A percentile compares a stretch with the other conserved stretches of the same genome.
phyloP scores from a whole-genome alignment of 192 early-diverging fungal genomes.

The Irineochytrium annulatum region DNA sequence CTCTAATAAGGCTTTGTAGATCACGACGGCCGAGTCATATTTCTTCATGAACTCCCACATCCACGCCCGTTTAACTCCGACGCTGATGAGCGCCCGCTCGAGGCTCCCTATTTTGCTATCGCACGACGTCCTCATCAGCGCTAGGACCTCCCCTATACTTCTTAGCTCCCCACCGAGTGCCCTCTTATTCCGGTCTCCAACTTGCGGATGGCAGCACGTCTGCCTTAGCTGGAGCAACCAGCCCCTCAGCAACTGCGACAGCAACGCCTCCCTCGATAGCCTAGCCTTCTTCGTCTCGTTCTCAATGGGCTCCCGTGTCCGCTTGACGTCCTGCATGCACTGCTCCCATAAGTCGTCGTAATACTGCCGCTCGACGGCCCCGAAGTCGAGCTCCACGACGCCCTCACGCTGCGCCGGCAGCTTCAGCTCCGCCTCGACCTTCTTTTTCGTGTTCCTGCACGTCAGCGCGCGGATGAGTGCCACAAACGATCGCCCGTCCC shows the following conservation, averaged over 20 bases:
- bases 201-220: slow-evolving; percentile 54
- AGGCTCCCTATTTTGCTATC: slow-evolving; percentile 16
- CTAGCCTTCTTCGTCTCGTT: slow-evolving; percentile 8
- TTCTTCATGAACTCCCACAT: slow-evolving; percentile 23
- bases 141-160: slow-evolving; percentile 52
- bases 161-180: slow-evolving; percentile 41
- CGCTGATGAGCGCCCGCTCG: slow-evolving; percentile 27
- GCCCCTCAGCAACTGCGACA: slow-evolving; percentile 18
- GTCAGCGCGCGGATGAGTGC: slow-evolving; percentile 34
- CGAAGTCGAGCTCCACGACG: slow-evolving; percentile 45
- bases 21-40: slow-evolving; percentile 7
- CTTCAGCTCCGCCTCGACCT: slow-evolving; percentile 46
- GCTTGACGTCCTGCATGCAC: slow-evolving; percentile 36
- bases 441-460: slow-evolving; percentile 54
- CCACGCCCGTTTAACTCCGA: slow-evolving; percentile 33
- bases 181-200: slow-evolving; percentile 42
- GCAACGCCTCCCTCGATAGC: slow-evolving; percentile 12
- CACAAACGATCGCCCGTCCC: slow-evolving; percentile 14
- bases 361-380: slow-evolving; percentile 53
- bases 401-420: slow-evolving; percentile 51
- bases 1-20: slow-evolving; percentile 15
- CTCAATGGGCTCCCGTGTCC: slow-evolving; percentile 5
- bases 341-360: slow-evolving; percentile 51
- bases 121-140: slow-evolving; percentile 39
- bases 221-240: slow-evolving; percentile 53